Evolutionary conservation across 768 basidiomycete species (phyloP).

Genomic region (Tylopilus vinaceipallidus): DNA sequence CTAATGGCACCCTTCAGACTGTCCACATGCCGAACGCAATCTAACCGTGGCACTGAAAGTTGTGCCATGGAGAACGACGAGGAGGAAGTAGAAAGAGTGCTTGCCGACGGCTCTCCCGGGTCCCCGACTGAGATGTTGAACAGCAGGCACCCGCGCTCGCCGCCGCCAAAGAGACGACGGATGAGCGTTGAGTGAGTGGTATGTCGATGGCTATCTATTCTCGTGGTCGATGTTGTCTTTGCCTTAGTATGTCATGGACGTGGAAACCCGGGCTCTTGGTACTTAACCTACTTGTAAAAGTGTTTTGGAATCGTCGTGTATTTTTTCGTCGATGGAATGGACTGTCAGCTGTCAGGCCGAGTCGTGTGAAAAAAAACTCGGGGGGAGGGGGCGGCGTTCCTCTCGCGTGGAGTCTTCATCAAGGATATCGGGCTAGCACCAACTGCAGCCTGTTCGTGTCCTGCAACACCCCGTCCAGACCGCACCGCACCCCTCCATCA

Average conservation of each 20-base stretch:
- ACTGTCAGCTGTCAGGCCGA: slow-evolving; percentile 5
- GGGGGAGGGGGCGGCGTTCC: slow-evolving; percentile 14
- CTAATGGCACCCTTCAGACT: slow-evolving; percentile 56
- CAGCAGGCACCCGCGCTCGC: slow-evolving; percentile 27
- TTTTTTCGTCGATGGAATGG: slow-evolving; percentile 13
- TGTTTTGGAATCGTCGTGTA: slow-evolving; percentile 32
- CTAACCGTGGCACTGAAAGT: slow-evolving; percentile 8
- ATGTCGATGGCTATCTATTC: slow-evolving; percentile 27
- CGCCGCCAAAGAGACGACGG: slow-evolving; percentile 53
- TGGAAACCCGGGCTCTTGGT: slow-evolving; percentile 7
- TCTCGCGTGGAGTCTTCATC: slow-evolving; percentile 21
- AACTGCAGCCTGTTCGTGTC: slow-evolving; percentile 21
- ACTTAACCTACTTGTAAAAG: slow-evolving; percentile 33
- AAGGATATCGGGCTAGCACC: slow-evolving; percentile 30
- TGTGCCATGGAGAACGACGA: slow-evolving; percentile 29
- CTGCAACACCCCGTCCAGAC: slow-evolving; percentile 2
- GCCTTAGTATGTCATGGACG: slow-evolving; percentile 13
- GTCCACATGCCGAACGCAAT: slow-evolving; percentile 37
- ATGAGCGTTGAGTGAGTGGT: slow-evolving; percentile 26
- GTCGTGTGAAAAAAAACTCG: slow-evolving; percentile 27
- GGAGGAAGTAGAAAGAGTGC: slow-evolving; percentile 34
- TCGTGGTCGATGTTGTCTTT: slow-evolving; percentile 12
- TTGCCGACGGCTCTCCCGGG: slow-evolving; percentile 20
- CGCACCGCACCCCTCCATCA: not conserved
- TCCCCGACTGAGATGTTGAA: slow-evolving; percentile 24